Percentiles rank a stretch among this genome's conserved stretches.
Conservation (phyloP, 177 flowering plant genomes). For the Tripterygium wilfordii region DNA sequence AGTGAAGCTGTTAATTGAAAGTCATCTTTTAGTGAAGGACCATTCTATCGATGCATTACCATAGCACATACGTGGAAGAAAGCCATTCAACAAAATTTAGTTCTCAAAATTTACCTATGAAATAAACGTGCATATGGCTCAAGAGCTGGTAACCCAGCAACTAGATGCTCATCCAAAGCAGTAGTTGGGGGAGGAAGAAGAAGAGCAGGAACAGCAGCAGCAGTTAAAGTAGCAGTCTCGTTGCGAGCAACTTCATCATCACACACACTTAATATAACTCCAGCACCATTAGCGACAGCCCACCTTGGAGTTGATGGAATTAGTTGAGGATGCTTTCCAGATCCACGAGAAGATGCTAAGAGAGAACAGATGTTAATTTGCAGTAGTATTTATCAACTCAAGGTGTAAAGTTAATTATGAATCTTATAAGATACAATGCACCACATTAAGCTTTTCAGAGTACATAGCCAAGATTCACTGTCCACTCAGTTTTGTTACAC, state of each 20-base stretch:
- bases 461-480: no score
- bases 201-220: slow-evolving; percentile 95
- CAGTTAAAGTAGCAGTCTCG: slow-evolving; percentile 92
- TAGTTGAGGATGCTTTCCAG: slow-evolving; percentile 98
- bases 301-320: slow-evolving; percentile 97
- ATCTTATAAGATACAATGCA: background rate
- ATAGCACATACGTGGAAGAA: no score
- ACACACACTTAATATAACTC: slow-evolving; percentile 93
- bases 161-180: slow-evolving; percentile 88
- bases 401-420: background rate
- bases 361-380: background rate
- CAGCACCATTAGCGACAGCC: slow-evolving; percentile 99
- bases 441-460: no score
- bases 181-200: slow-evolving; percentile 97
- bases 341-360: slow-evolving; percentile 73
- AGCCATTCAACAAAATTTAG: no score
- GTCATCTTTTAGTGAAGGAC: no score
- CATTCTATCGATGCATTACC: no score
- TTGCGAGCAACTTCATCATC: slow-evolving; percentile 95
- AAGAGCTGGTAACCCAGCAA: slow-evolving; percentile 95
- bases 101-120: slow-evolving; percentile 66
- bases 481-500: no score
- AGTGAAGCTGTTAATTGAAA: no score
- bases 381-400: background rate
- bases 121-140: slow-evolving; percentile 97